Evolutionary conservation across 208 protist species (phyloP), one percentile per base, ranked within the genome.

Genomic region (Strigomonas oncopelti): DNA sequence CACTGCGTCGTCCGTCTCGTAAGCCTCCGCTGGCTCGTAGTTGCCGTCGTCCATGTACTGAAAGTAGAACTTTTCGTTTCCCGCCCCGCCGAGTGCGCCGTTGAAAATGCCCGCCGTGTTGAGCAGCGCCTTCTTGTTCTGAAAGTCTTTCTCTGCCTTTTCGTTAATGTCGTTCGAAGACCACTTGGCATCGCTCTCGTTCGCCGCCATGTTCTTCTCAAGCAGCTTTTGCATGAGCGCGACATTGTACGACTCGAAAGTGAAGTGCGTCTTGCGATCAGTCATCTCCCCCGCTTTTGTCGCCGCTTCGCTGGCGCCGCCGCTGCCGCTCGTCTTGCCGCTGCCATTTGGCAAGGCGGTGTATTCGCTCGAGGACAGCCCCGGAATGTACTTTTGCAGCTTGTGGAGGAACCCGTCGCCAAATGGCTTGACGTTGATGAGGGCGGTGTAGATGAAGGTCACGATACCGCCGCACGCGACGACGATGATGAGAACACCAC

Each of bases 41-140:
- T 76, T 67, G 46, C 57, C 74, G 22, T 81, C 70, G 27, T 71
- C 64, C 20, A 81, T 75, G 42, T 78, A 83, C 46, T 74, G 66
- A 0, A 61, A 65, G 38, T 75, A 53, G 20, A 78, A 74, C 42
- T 72, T 61, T 20, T 75, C 72, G 59, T 77, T 66, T 38, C 66
- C 71, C 14, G 72, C 63, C 24, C 64, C 57, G 28, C 75, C 75
- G 7, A 76, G 53, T 0, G 70, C 60, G 4, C 67, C 72, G 34
- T 69, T 65, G 11, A 72, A 64, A 42, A 77, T 62, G 9, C 63
- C 62, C 29, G 56, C 66, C 36, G 59, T 63, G 14, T 51, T 59
- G 54, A 68, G 69, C 55, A 72, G 63, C 25, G 38, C 48, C 38
- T 64, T 64, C 13, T 64, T 52, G 5, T 24, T 45, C 7, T 53